Base-by-base conservation (phyloP, 1,284 basidiomycete genomes). In the Megacollybia platyphylla region DNA sequence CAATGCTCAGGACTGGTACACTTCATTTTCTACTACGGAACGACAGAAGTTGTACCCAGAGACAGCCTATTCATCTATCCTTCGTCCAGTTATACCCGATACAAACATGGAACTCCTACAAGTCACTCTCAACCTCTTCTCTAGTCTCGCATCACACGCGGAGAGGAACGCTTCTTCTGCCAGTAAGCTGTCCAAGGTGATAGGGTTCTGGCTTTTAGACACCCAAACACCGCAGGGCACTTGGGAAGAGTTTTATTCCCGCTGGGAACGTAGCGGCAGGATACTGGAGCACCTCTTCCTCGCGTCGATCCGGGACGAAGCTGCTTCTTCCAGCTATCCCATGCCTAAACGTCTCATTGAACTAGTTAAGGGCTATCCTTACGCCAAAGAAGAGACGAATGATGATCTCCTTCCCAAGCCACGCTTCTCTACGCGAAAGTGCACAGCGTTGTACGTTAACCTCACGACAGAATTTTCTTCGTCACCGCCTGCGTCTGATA, bases 211-310 rank as follows among this genome's bases (percentile, higher is more conserved):
- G 81, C 59, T 87, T 15, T 59, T 87, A 7, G 20, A 24, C 20
- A 61, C 67, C 2, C 54, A 67, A 1, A 62, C 65, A 28, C 58
- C 62, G 9, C 62, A 57, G 0, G 76, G 81, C 44, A 71, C 76
- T 44, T 79, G 71, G 73, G 36, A 56, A 8, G 51, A 64, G n/a
- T 84, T 87, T 53, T 87, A 86, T 55, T 60, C 64, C 2, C 67
- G 75, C 20, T 87, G 84, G 84, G 79, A 87, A 51, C 64, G 67
- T 24, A 69, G 72, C 15, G 84, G 80, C 20, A 63, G 80, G 17
- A 70, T 80, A 36, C 53, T 86, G 38, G 84, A 86, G 51, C 84
- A 87, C 56, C 46, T 87, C 5, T 84, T 85, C 59, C 61, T 87
- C 44, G 67, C 76, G 9, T 67, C 71, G 46, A 73, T 86, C 42